Conservation (phyloP, 208 protist genomes). For the Trichomonas vaginalis region DNA sequence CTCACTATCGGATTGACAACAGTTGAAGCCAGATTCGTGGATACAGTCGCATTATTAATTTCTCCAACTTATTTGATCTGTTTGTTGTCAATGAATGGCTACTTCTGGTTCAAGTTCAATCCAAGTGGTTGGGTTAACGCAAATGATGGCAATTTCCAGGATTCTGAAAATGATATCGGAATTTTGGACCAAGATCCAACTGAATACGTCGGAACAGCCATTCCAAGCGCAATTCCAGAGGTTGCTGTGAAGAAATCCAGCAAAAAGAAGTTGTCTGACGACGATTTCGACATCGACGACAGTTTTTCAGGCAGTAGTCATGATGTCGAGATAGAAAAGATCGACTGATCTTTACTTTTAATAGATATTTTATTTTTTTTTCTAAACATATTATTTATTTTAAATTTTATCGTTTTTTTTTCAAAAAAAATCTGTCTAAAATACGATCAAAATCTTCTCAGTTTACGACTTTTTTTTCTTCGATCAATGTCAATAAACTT, state of each 20-base stretch:
- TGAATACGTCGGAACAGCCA: background rate
- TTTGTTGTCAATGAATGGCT: background rate
- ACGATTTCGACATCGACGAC: background rate
- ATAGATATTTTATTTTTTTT: background rate
- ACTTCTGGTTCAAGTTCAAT: background rate
- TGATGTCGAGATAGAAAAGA: background rate
- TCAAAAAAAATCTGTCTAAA: no score
- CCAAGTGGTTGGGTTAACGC: background rate
- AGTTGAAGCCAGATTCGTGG: background rate
- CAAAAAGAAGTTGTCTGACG: background rate
- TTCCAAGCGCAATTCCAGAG: background rate
- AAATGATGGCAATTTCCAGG: background rate
- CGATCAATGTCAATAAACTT: no score
- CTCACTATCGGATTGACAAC: background rate
- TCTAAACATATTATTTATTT: background rate
- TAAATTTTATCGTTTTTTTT: no score
- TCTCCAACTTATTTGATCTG: background rate
- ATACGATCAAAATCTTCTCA: no score
- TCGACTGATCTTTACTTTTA: background rate
- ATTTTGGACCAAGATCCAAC: background rate
- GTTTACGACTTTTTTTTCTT: no score
- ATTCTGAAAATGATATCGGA: background rate
- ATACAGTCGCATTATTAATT: background rate
- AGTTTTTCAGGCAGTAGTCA: background rate
- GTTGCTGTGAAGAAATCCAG: background rate